Conservation (phyloP, 768 basidiomycete species). For the Bullera alba region DNA sequence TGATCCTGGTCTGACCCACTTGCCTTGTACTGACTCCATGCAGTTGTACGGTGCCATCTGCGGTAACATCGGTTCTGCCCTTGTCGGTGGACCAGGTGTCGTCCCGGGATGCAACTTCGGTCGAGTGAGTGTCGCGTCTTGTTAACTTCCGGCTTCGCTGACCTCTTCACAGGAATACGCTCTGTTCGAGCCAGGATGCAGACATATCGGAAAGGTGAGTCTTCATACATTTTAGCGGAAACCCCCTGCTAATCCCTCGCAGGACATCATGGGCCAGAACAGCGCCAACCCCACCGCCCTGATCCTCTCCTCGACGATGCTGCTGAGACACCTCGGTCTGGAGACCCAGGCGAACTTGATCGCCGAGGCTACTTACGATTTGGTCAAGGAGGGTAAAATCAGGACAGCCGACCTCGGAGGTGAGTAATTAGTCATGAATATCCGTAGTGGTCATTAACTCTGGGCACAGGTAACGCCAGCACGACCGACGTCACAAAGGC, state of each 20-base stretch:
- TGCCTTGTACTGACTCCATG: background rate
- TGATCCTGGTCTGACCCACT: background rate
- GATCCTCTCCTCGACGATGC: constrained; percentile 48
- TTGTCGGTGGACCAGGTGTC: constrained; percentile 95
- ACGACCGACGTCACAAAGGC: constrained; percentile 94
- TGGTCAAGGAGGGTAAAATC: constrained; percentile 79
- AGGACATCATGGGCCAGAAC: constrained; percentile 50
- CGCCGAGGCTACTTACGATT: constrained; percentile 82
- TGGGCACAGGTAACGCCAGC: constrained; percentile 62
- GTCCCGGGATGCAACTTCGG: constrained; percentile 98
- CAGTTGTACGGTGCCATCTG: constrained; percentile 82
- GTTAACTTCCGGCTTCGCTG: background rate
- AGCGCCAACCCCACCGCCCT: constrained; percentile 50
- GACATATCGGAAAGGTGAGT: constrained; percentile 48
- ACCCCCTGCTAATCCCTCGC: constrained; percentile 58
- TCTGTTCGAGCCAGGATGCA: constrained; percentile 96
- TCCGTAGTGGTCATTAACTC: background rate
- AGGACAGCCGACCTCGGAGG: constrained; percentile 94
- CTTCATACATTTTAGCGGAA: background rate
- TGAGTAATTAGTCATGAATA: constrained; percentile 48
- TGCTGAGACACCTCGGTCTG: constrained; percentile 52
- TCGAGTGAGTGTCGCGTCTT: constrained; percentile 53
- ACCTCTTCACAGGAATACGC: constrained; percentile 63
- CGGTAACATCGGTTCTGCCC: constrained; percentile 95
- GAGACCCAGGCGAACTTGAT: constrained; percentile 90